Evolutionary conservation across 2,329 filamentous ascomycete species (phyloP).

Genomic region (Fusarium guadeloupense): DNA sequence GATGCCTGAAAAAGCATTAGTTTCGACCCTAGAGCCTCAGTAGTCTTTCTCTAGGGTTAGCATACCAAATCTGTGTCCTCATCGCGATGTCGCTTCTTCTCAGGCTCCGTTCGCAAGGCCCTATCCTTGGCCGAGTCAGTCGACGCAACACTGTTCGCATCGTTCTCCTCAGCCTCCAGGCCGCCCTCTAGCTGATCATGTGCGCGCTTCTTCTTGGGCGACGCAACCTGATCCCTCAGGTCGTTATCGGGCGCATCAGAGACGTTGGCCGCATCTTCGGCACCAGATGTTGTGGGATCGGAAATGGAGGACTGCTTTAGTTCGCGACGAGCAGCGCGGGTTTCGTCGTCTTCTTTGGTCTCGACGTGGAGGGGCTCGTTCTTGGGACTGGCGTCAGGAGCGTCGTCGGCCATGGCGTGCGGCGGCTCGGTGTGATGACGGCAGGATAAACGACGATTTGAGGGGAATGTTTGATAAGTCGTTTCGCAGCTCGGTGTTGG

Average conservation of each 20-base stretch:
- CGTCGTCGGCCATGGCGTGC: constrained; percentile 57
- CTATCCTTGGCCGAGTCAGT: constrained; percentile 60
- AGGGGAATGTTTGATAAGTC: background rate
- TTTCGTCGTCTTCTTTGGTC: constrained; percentile 68
- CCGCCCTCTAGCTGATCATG: constrained; percentile 66
- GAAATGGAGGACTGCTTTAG: constrained; percentile 72
- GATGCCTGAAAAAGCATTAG: constrained; percentile 35
- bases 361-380: constrained; percentile 47
- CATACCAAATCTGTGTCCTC: constrained; percentile 52
- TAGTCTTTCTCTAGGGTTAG: constrained; percentile 3
- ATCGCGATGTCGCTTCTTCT: constrained; percentile 72
- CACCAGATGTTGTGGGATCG: constrained; percentile 49
- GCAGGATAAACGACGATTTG: constrained; percentile 12
- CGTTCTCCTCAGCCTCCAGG: constrained; percentile 54
- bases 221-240: constrained; percentile 61
- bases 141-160: constrained; percentile 53
- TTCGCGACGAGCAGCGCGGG: constrained; percentile 70
- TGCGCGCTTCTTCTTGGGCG: constrained; percentile 73
- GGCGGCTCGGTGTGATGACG: constrained; percentile 30
- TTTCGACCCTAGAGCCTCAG: background rate
- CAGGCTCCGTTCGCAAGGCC: constrained; percentile 61
- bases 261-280: constrained; percentile 46
- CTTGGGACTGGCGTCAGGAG: constrained; percentile 54
- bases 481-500: background rate
- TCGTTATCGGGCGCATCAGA: constrained; percentile 49